Evolutionary conservation across 1,284 basidiomycete genomes (phyloP).

Genomic region (Austroboletus rostrupii): DNA sequence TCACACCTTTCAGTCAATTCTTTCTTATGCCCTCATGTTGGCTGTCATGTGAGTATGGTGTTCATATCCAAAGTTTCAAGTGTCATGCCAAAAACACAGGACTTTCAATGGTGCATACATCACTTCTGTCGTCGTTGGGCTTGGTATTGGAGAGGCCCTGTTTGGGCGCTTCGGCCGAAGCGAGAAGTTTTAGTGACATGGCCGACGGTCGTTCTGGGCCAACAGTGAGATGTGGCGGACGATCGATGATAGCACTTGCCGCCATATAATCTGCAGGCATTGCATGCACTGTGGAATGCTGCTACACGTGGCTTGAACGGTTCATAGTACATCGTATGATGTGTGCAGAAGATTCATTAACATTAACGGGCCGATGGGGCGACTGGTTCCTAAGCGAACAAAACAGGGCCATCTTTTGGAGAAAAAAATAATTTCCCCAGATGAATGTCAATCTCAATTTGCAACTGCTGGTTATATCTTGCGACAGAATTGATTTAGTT

Average conservation of each 20-base stretch:
- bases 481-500: slow-evolving; percentile 15
- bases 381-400: neutral
- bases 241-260: too few species aligned
- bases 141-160: slow-evolving; percentile 61
- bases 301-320: too few species aligned
- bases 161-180: slow-evolving; percentile 52
- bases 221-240: too few species aligned
- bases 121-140: slow-evolving; percentile 58
- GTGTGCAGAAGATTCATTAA: too few species aligned
- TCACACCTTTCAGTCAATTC: slow-evolving; percentile 51
- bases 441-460: too few species aligned
- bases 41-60: slow-evolving; percentile 57
- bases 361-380: too few species aligned
- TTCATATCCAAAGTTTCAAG: neutral
- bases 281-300: too few species aligned
- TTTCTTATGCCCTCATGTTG: slow-evolving; percentile 65
- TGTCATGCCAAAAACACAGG: slow-evolving; percentile 38
- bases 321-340: neutral
- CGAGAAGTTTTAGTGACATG: slow-evolving; percentile 14
- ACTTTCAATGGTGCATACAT: slow-evolving; percentile 70
- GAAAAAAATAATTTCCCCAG: slow-evolving; percentile 27
- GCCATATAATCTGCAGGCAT: too few species aligned
- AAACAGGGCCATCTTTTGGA: slow-evolving; percentile 22
- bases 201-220: too few species aligned
- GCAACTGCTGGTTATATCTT: neutral